Evolutionary conservation across 208 protist genomes (phyloP), one percentile per base, ranked within the genome.

Genomic region (Naegleria fowleri): DNA sequence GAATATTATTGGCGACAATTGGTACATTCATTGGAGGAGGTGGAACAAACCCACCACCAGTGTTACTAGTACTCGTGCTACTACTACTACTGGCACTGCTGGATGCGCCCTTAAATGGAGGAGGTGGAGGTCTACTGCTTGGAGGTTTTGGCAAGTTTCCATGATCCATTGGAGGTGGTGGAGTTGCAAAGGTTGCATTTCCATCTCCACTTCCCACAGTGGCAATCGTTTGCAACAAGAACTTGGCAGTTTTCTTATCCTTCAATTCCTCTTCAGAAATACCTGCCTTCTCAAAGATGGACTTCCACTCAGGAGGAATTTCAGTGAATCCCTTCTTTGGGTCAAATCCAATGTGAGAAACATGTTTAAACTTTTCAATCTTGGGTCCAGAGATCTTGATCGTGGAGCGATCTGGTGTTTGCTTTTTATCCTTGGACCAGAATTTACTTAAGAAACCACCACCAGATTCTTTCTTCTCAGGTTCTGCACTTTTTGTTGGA

Each of bases 241-340:
- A 89, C 25, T 89, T 89, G 5, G 86, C 86, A 67, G 86, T 89
- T 22, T 89, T 59, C 48, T 89, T 89, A 40, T 89, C 86, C 25
- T 67, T 89, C 19, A 89, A 67, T 29, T 89, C 48, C 7, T 59
- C 43, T 29, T 89, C 48, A 11, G 43, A 51, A 67, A 89, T 67
- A 25, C 86, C 86, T 3, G 86, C 86, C 29, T 89, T 89, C 13
- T 33, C 33, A 40, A 89, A 89, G 4, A 89, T 89, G 3, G 0
- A 0, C 39, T 89, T 89, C 48, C 43, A 89, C n/a, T 89, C 48
- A 0, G 0, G 6, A 40, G 86, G 86, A 11, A 89, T 67, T 6
- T 89, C 29, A 38, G 36, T 41, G 25, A 89, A 89, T 29, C 86
- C 48, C 13, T 33, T 79, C 25, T 89, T 67, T 58, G 22, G 13